Evolutionary conservation across 148 eudicot genomes (phyloP).

Genomic region (Spergularia bocconei): DNA sequence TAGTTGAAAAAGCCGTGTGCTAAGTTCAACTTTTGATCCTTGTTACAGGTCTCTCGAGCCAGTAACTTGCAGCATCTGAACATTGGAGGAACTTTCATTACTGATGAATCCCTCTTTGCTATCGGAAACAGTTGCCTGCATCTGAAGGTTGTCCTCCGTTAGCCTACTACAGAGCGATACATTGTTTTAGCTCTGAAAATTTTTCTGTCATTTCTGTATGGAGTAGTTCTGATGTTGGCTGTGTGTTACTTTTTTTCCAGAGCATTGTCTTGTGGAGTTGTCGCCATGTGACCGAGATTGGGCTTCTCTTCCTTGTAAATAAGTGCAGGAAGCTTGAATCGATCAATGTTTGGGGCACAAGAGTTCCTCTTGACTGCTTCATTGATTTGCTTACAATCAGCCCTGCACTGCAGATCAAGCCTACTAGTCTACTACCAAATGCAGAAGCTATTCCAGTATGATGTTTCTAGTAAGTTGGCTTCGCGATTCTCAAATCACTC

Average conservation of each 20-base stretch:
- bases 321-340: slow-evolving; percentile 67
- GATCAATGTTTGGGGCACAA: slow-evolving; percentile 76
- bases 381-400: slow-evolving; percentile 55
- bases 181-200: background rate
- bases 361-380: slow-evolving; percentile 71
- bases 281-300: slow-evolving; percentile 79
- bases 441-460: slow-evolving; percentile 35
- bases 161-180: background rate
- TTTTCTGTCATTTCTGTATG: background rate
- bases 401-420: slow-evolving; percentile 77
- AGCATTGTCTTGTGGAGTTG: slow-evolving; percentile 79
- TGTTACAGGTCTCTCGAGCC: slow-evolving; percentile 64
- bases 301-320: slow-evolving; percentile 63
- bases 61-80: slow-evolving; percentile 75
- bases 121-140: slow-evolving; percentile 66
- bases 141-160: slow-evolving; percentile 47
- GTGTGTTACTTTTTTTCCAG: slow-evolving; percentile 31
- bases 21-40: background rate
- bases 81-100: slow-evolving; percentile 81
- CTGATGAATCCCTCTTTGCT: slow-evolving; percentile 74
- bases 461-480: slow-evolving; percentile 31
- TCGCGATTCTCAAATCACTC: background rate
- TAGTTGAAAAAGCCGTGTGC: background rate
- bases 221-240: background rate
- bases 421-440: slow-evolving; percentile 40